Percentiles rank a stretch among this genome's conserved stretches.
Evolutionary conservation across 1,139 yeast species (phyloP).

Genomic region (Meyerozyma athensensis): DNA sequence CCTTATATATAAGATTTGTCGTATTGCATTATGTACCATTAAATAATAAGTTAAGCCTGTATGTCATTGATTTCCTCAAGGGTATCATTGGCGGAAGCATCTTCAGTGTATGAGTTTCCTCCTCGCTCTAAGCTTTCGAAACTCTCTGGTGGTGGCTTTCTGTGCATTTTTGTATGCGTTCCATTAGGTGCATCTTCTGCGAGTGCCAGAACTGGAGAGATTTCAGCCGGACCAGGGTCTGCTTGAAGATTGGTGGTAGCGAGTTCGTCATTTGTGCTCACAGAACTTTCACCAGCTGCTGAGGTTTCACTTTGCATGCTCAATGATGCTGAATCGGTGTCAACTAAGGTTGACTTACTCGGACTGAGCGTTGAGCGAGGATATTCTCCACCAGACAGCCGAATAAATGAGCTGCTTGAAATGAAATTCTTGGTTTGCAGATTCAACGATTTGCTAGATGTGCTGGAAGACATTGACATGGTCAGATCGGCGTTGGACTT

Average conservation of each 20-base stretch:
- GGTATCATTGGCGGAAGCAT: too few species aligned
- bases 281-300: neutral
- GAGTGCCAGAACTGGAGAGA: neutral
- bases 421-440: neutral
- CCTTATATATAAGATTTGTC: slow-evolving; percentile 50
- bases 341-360: neutral
- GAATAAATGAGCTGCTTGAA: slow-evolving; percentile 1
- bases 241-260: neutral
- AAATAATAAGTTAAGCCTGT: too few species aligned
- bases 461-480: neutral
- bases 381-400: neutral
- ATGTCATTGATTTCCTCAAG: neutral
- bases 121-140: neutral
- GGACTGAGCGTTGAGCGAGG: neutral
- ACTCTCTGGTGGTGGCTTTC: neutral
- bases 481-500: slow-evolving; percentile 12
- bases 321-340: neutral
- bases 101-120: neutral
- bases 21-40: too few species aligned
- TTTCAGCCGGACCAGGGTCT: neutral
- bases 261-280: neutral
- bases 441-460: neutral
- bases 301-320: neutral
- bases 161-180: neutral
- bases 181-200: neutral